Evolutionary conservation across 192 early-diverging fungal genomes (phyloP), one percentile per base, ranked within the genome.

Genomic region (Coemansia guatemalensis): DNA sequence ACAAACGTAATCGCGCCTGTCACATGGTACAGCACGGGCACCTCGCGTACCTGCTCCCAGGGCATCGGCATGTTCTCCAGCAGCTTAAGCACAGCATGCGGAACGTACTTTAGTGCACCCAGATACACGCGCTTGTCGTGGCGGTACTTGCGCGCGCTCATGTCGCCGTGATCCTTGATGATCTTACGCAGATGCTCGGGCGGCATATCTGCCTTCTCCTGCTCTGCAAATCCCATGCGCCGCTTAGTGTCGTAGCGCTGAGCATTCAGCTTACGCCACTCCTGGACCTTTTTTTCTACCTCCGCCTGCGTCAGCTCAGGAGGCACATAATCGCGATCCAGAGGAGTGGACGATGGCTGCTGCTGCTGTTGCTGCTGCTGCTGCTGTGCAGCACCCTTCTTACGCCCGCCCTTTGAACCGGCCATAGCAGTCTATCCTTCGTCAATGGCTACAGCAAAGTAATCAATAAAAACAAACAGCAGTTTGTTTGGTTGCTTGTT

Each of bases 61-160:
- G 97, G 97, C 97, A 98, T 97, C n/a, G 95, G 97, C 94, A 99
- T 99, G 68, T 97, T 98, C 71, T 99, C 95, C 64, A 99, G 71
- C 62, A 99, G 85, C 75, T 99, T 99, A 23, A 99, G 75, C 29
- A 99, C 95, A 2, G 97, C 96, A 66, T 99, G 97, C 2, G 97
- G 97, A 17, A 99, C 89, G 75, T 98, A 98, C 78, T 99, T 99
- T 24, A 99, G 85, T 14, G 97, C 97, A 35, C 97, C 97, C 47
- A 99, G 85, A 70, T 98, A 99, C 32, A 98, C 92, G 58, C 97
- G 92, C 74, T 98, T 98, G 84, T 99, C 97, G 57, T 97, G 92
- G 49, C 93, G 80, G 71, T 90, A 99, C 81, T 97, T 98, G 76
- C 94, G 94, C 35, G 88, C 88, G 21, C 95, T 93, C 97, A 99